These are phyloP conservation scores for Russula griseocarnosa DNA, from an alignment of 768 basidiomycete species.

Conservation along the genomic window DNA sequence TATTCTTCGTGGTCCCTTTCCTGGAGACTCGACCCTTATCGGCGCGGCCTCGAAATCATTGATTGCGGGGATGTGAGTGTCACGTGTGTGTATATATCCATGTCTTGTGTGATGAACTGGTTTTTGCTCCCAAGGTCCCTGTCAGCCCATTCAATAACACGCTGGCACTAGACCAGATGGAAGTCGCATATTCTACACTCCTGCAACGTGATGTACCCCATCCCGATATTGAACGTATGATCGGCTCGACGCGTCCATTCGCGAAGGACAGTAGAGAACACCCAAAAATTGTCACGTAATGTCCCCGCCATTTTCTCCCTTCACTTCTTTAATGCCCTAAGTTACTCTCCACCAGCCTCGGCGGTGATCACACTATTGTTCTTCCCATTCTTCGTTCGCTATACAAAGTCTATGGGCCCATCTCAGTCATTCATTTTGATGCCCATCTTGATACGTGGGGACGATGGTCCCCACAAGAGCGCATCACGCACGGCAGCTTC, in stretches of 20 bases:
- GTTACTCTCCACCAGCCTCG: constrained; percentile 39
- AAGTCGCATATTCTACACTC: constrained; percentile 77
- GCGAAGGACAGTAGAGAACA: constrained; percentile 59
- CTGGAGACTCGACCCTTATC: constrained; percentile 65
- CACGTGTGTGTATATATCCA: background rate
- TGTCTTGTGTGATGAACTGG: background rate
- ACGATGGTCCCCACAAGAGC: constrained; percentile 49
- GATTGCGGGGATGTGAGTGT: constrained; percentile 77
- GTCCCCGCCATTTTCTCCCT: background rate
- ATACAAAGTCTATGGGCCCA: constrained; percentile 73
- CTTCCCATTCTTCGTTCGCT: constrained; percentile 81
- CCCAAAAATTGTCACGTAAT: constrained; percentile 66
- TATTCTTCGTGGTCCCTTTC: constrained; percentile 56
- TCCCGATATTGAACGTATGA: constrained; percentile 17
- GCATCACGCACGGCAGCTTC: constrained; percentile 81
- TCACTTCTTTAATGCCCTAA: no score
- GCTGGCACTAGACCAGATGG: constrained; percentile 75
- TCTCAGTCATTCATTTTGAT: constrained; percentile 41
- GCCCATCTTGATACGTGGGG: constrained; percentile 63
- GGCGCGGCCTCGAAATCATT: constrained; percentile 49
- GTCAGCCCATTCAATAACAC: constrained; percentile 62
- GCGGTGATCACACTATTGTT: constrained; percentile 88
- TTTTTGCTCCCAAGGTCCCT: constrained; percentile 51
- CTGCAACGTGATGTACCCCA: constrained; percentile 50
- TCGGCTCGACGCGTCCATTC: constrained; percentile 35